phyloP scores from a whole-genome alignment of 331 rosid genomes.

The Malus hybrid region DNA sequence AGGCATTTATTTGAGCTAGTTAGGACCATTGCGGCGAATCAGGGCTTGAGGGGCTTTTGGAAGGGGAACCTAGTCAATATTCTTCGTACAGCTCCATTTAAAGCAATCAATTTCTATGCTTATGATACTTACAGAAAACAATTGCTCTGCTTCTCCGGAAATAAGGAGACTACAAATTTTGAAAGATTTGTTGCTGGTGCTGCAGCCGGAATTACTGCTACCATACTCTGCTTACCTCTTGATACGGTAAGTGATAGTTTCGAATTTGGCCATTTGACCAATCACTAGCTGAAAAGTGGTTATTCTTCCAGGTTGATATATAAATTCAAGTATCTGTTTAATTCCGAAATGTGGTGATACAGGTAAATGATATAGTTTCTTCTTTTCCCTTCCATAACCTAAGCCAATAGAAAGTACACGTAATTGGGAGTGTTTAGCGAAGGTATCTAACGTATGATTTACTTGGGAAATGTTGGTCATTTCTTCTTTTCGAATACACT shows the following conservation, averaged over 20 bases:
- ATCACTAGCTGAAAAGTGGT: neutral
- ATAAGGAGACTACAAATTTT: slow-evolving; percentile 70
- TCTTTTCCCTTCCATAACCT: neutral
- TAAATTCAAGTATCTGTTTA: neutral
- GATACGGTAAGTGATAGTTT: slow-evolving; percentile 65
- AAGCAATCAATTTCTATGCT: slow-evolving; percentile 87
- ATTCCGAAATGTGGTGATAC: neutral
- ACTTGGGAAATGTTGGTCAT: neutral
- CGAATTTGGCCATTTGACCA: neutral
- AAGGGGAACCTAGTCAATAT: slow-evolving; percentile 82
- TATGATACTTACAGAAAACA: slow-evolving; percentile 90
- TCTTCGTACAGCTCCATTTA: slow-evolving; percentile 94
- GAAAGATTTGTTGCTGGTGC: slow-evolving; percentile 98
- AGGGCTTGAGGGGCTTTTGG: slow-evolving; percentile 96
- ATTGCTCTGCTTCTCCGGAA: slow-evolving; percentile 59
- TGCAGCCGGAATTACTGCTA: slow-evolving; percentile 87
- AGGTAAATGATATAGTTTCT: neutral
- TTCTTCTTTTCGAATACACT: neutral
- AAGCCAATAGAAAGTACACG: neutral
- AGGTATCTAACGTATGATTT: neutral
- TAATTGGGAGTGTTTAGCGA: neutral
- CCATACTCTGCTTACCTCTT: slow-evolving; percentile 79
- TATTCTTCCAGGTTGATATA: neutral
- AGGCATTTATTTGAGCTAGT: slow-evolving; percentile 57
- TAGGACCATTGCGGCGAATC: slow-evolving; percentile 57